Conservation (phyloP, 345 rosid genomes). For the Moringa oleifera region DNA sequence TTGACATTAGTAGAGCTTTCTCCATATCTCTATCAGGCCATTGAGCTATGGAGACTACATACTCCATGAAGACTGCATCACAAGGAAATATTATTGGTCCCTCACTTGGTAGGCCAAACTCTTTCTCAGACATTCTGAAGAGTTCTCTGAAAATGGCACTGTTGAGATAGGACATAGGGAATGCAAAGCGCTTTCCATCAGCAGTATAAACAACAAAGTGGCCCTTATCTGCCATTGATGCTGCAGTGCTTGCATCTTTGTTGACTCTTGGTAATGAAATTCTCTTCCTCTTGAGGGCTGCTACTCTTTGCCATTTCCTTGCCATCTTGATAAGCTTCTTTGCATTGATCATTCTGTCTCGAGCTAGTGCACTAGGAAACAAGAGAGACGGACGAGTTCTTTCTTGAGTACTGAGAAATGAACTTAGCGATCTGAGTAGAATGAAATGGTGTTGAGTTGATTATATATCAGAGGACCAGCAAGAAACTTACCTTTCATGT, state of each 20-base stretch:
- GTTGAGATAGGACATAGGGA: slow-evolving; percentile 19
- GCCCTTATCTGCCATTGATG: slow-evolving; percentile 13
- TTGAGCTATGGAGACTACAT: slow-evolving; percentile 16
- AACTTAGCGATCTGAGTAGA: too few species aligned
- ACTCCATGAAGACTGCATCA: slow-evolving; percentile 21
- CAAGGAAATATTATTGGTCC: slow-evolving; percentile 30
- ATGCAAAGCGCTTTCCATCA: slow-evolving; percentile 17
- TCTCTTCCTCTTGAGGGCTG: slow-evolving; percentile 9
- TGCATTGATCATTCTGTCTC: background rate
- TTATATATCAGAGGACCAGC: too few species aligned
- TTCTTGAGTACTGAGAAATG: too few species aligned
- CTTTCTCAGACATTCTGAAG: slow-evolving; percentile 33
- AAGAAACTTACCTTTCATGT: too few species aligned
- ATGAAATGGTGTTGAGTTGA: too few species aligned
- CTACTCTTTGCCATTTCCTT: slow-evolving; percentile 24
- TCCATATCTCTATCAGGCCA: slow-evolving; percentile 9
- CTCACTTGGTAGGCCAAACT: slow-evolving; percentile 26
- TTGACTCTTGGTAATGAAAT: background rate
- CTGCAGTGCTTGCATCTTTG: background rate
- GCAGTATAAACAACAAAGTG: slow-evolving; percentile 34
- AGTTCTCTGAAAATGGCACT: slow-evolving; percentile 27
- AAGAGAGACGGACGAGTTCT: too few species aligned
- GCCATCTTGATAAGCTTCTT: slow-evolving; percentile 22
- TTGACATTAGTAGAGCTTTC: slow-evolving; percentile 14
- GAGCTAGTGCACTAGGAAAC: too few species aligned